Base-by-base conservation (phyloP, 768 basidiomycete species). In the Pulveroboletus ravenelii region DNA sequence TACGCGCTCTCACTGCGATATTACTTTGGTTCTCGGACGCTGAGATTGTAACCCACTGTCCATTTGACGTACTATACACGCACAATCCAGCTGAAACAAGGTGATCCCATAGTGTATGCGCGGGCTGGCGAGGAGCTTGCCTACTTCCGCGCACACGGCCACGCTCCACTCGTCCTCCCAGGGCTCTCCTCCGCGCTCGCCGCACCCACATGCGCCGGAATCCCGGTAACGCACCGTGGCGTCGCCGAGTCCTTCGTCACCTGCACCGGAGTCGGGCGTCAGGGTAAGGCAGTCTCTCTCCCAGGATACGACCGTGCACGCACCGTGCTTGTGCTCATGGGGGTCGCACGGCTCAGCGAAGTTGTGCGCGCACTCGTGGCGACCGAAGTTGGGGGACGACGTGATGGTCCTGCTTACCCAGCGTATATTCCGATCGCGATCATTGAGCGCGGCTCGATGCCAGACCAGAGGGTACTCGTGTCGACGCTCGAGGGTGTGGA, bases 171-270 rank as follows among this genome's bases (percentile, higher is more conserved):
- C 53, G 80, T 97, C 57, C 75, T 98, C 15, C 96, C 96, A 0
- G 96, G 96, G 2, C 81, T 99, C 27, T 84, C 80, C 53, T 93
- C 92, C 12, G 92, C 90, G 3, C 74, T 99, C 36, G 92, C 93
- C 1, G 96, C 82, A 0, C 96, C 96, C 2, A 78, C 84, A 0
- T 88, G 94, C 63, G 89, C 89, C 6, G 85, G 87, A 0, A 94
- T 99, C 23, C 93, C 96, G 0, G 85, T 97, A 36, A 98, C 95
- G 0, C 95, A 97, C 64, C 84, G 96, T 2, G 96, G 96, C 4
- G 93, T 92, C 3, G 87, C 94, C 0, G 93, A 97, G 57, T 83
- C 82, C 0, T 80, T 99, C 60, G 74, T 87, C 49, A 83, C 98
- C 5, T 96, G 93, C 67, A 98, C 96, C 0, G 95, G 94, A 2